Conservation (phyloP, 805 yeast genomes). For the Candida endomychidarum region DNA sequence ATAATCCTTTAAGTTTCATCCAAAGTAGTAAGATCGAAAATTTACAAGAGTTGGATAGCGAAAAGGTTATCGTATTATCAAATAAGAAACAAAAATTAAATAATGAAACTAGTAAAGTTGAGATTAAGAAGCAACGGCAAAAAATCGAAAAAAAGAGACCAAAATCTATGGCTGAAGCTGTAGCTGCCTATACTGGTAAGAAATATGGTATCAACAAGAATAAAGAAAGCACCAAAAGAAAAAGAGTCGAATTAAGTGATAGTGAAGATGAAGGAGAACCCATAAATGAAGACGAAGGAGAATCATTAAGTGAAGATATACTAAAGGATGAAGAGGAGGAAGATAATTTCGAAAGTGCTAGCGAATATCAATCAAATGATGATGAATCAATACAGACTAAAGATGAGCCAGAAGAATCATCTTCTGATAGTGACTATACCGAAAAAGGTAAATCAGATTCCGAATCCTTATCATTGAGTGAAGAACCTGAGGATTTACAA, state of each 20-base stretch:
- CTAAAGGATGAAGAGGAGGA: conserved; percentile 1
- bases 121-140: conserved; percentile 3
- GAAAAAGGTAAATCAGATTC: conserved; percentile 12
- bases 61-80: conserved; percentile 16
- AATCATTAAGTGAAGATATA: not conserved
- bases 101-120: conserved; percentile 5
- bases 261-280: conserved; percentile 22
- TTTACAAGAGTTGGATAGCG: conserved; percentile 11
- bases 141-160: conserved; percentile 29
- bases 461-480: conserved; percentile 11
- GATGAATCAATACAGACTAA: not conserved
- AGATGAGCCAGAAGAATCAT: conserved; percentile 7
- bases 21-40: conserved; percentile 16
- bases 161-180: conserved; percentile 56
- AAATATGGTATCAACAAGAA: conserved; percentile 43
- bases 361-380: conserved; percentile 18
- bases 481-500: conserved; percentile 18
- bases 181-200: conserved; percentile 57
- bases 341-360: conserved; percentile 7
- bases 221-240: conserved; percentile 35
- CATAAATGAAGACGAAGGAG: conserved; percentile 7
- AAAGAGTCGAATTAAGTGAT: conserved; percentile 23
- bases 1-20: conserved; percentile 17
- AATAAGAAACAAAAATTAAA: conserved; percentile 10
- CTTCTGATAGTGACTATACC: conserved; percentile 11